Base-by-base conservation (phyloP, 2,329 filamentous ascomycete genomes). In the Didymella exigua region DNA sequence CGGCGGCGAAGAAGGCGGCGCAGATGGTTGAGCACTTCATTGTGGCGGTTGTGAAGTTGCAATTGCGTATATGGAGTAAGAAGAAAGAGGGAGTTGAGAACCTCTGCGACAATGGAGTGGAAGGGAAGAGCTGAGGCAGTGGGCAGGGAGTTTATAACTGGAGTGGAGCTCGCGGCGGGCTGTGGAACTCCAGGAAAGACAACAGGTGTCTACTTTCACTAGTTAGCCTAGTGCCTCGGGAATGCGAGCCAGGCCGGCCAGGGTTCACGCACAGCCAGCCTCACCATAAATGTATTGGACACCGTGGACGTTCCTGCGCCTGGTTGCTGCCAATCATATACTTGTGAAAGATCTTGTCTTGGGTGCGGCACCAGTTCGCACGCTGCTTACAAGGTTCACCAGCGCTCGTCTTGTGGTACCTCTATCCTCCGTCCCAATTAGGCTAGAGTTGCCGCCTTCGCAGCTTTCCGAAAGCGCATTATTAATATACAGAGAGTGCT, bases 1-100 rank as follows among this genome's bases (percentile, higher is more conserved):
- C 83, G 67, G 85, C 87, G 59, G 81, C 79, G 67, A 81, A 71
- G 61, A 81, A 65, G 33, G 64, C 72, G 63, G 75, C 78, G 62
- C 70, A 73, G 62, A 74, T 66, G 48, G 69, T 68, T 38, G 68
- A 66, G 67, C 71, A 72, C 59, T 71, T 71, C 72, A 74, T 74
- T 48, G 49, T 71, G 60, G 46, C 45, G 59, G 54, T 16, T 50
- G 36, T 40, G 41, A 59, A 48, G 21, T 50, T 56, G 49, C 49
- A 47, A 44, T 46, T 58, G 50, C 30, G 44, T 45, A 31, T 53
- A 30, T 58, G 52, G 43, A 18, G 43, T 57, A 49, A 54, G 50
- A 41, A 43, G 53, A 53, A 34, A 43, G 51, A 37, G 36, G 48
- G 40, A 47, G 36, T 46, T 38, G 53, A 54, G 46, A 42, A 61